Percentiles rank a stretch among this genome's conserved stretches.
phyloP scores from a whole-genome alignment of 2,329 filamentous ascomycete species.

The Neonectria hederae region DNA sequence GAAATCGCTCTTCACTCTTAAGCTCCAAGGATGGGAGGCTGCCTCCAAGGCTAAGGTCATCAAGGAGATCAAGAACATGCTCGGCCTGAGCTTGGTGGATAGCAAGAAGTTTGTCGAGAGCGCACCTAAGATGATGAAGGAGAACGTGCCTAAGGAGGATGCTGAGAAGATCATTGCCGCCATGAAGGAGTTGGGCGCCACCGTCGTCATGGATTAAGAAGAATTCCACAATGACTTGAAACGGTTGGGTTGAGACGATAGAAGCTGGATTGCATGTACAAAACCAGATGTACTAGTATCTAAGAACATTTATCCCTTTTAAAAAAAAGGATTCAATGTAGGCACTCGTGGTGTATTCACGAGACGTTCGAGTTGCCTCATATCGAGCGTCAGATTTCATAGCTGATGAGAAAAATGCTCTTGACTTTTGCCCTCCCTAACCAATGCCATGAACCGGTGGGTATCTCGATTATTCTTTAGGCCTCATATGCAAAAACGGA shows the following conservation, averaged over 20 bases:
- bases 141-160: conserved; percentile 98
- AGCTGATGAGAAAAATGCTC: conserved; percentile 4
- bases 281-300: conserved; percentile 52
- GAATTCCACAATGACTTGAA: conserved; percentile 23
- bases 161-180: conserved; percentile 97
- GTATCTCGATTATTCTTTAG: conserved; percentile 44
- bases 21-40: conserved; percentile 90
- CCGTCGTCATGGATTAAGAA: conserved; percentile 87
- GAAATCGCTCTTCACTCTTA: conserved; percentile 96
- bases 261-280: conserved; percentile 51
- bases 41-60: conserved; percentile 97
- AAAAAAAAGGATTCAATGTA: conserved; percentile 8
- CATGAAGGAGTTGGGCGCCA: conserved; percentile 92
- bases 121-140: conserved; percentile 98
- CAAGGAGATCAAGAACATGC: conserved; percentile 98
- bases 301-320: conserved; percentile 41
- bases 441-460: conserved; percentile 33
- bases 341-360: conserved; percentile 5
- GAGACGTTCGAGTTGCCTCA: neutral
- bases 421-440: conserved; percentile 13
- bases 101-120: conserved; percentile 99
- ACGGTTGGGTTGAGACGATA: conserved; percentile 45
- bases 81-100: conserved; percentile 95
- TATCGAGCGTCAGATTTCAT: conserved; percentile 4
- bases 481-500: conserved; percentile 20